Percentiles rank a stretch among this genome's conserved stretches.
These are phyloP conservation scores for Fusarium sp. DNA, from an alignment of 2,329 filamentous ascomycete species.

Conservation along the genomic window DNA sequence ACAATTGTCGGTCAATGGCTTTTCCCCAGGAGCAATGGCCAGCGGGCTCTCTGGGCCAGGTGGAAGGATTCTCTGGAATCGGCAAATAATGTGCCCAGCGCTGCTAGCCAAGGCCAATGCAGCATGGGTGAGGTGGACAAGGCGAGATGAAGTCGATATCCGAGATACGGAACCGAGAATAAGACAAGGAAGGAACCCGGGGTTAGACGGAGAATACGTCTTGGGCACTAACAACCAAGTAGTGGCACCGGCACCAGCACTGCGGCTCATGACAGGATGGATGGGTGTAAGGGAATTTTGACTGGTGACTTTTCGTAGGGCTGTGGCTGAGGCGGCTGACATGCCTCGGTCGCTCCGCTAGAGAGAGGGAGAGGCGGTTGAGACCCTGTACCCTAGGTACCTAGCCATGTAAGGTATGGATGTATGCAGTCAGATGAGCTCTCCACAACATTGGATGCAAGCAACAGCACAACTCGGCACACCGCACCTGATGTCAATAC, in stretches of 20 bases:
- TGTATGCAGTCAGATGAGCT: conserved; percentile 43
- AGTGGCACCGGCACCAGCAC: not conserved
- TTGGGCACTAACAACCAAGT: not conserved
- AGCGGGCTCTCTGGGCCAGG: not conserved
- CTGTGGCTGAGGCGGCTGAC: conserved; percentile 42
- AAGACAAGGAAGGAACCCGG: not conserved
- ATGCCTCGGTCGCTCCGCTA: conserved; percentile 39
- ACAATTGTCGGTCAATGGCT: conserved; percentile 2
- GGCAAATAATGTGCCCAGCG: conserved; percentile 3
- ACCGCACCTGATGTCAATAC: conserved; percentile 4
- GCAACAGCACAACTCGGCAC: conserved; percentile 1
- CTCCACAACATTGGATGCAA: conserved; percentile 13
- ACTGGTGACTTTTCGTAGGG: conserved; percentile 29
- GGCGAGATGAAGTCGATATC: conserved; percentile 33
- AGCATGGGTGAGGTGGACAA: conserved; percentile 15
- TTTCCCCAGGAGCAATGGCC: not conserved
- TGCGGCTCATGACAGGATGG: not conserved
- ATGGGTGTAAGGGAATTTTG: not conserved
- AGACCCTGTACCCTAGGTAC: too few species aligned
- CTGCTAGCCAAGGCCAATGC: conserved; percentile 24
- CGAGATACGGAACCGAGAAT: conserved; percentile 15
- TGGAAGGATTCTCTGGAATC: conserved; percentile 13
- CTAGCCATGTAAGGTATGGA: not conserved
- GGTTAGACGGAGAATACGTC: too few species aligned
- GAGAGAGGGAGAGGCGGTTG: not conserved